Conservation (phyloP, 306 rosid species). For the Cajanus cajan region DNA sequence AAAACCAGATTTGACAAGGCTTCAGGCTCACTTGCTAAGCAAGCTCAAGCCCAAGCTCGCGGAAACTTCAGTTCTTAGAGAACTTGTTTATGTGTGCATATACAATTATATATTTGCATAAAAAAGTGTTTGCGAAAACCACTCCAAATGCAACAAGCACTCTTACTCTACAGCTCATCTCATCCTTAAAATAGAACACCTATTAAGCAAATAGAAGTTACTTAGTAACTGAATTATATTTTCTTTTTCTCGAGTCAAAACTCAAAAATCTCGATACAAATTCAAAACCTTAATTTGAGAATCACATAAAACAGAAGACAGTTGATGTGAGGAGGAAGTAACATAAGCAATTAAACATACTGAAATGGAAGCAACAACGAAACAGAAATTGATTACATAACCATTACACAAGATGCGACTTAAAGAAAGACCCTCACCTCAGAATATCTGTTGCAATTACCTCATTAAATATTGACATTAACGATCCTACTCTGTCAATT, state of each 20-base stretch:
- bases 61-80: not conserved
- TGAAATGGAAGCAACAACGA: slow-evolving; percentile 1
- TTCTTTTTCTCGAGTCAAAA: not conserved
- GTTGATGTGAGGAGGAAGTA: not conserved
- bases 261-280: not conserved
- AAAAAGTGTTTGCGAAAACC: not conserved
- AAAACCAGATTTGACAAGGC: slow-evolving; percentile 20
- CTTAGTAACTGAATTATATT: slow-evolving; percentile 5
- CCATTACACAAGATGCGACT: slow-evolving; percentile 11
- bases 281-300: slow-evolving; percentile 9
- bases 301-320: not conserved
- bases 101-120: not conserved
- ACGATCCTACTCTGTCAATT: slow-evolving; percentile 16
- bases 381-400: not conserved
- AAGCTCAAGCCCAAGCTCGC: not conserved
- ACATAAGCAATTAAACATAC: slow-evolving; percentile 11
- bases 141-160: slow-evolving; percentile 11
- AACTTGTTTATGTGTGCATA: not conserved
- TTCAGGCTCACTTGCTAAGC: not conserved
- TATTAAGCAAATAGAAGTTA: not conserved
- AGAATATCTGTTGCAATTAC: not conserved
- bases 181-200: slow-evolving; percentile 4
- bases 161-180: not conserved
- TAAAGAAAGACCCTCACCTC: slow-evolving; percentile 3
- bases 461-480: not conserved